Percentiles rank a stretch among this genome's conserved stretches.
Evolutionary conservation across 805 yeast genomes (phyloP).

Genomic region (Candida parachauliodes): DNA sequence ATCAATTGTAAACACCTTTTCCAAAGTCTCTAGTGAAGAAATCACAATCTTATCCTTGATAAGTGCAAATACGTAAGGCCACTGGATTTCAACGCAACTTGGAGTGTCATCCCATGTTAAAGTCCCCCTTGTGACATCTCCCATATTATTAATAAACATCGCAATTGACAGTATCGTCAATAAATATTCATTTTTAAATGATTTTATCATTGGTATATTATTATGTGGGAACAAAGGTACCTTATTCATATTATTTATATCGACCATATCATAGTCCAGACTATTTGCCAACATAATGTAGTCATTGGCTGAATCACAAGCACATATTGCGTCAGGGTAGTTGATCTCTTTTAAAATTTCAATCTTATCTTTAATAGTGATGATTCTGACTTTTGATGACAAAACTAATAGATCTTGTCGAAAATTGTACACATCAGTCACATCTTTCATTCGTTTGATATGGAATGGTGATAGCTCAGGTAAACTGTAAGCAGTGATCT

Average conservation of each 20-base stretch:
- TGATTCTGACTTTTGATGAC: constrained; percentile 26
- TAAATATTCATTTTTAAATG: constrained; percentile 20
- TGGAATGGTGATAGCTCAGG: constrained; percentile 39
- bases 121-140: constrained; percentile 42
- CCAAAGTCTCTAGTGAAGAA: constrained; percentile 25
- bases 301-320: constrained; percentile 26
- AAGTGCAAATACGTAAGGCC: constrained; percentile 37
- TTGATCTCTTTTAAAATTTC: constrained; percentile 32
- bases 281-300: constrained; percentile 31
- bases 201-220: constrained; percentile 21
- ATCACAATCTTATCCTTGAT: constrained; percentile 18
- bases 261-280: constrained; percentile 33
- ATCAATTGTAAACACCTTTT: constrained; percentile 10
- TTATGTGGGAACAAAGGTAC: constrained; percentile 34
- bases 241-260: constrained; percentile 27
- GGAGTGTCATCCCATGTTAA: constrained; percentile 35
- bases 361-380: constrained; percentile 26
- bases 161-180: constrained; percentile 36
- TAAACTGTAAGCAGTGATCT: constrained; percentile 23
- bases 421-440: constrained; percentile 28
- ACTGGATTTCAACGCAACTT: constrained; percentile 26
- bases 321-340: constrained; percentile 25
- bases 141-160: constrained; percentile 36
- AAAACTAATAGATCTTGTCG: constrained; percentile 26
- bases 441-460: constrained; percentile 34